Conservation (phyloP, 148 eudicot genomes). For the Chenopodium suecicum region DNA sequence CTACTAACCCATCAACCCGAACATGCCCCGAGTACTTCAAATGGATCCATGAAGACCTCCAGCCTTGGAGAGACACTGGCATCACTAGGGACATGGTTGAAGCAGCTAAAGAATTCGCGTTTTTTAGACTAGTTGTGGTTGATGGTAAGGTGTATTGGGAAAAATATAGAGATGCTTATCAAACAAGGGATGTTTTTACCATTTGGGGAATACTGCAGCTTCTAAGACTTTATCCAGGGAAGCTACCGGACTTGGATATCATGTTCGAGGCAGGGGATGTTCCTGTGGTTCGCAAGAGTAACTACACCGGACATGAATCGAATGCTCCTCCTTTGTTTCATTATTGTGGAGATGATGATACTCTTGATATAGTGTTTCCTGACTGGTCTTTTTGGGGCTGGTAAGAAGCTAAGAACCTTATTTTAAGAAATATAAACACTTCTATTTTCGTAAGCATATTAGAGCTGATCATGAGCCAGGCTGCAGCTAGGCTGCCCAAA, state of each 20-base stretch:
- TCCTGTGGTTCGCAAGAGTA: constrained; percentile 39
- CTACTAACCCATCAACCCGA: constrained; percentile 12
- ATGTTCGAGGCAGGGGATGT: constrained; percentile 66
- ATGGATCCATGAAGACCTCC: constrained; percentile 55
- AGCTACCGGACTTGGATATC: constrained; percentile 62
- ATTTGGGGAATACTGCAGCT: constrained; percentile 67
- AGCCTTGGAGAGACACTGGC: constrained; percentile 41
- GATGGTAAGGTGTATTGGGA: constrained; percentile 44
- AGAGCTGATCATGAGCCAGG: background rate
- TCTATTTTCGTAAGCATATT: background rate
- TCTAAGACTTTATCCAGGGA: constrained; percentile 57
- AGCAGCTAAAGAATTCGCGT: constrained; percentile 25
- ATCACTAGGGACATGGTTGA: constrained; percentile 49
- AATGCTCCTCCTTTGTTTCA: constrained; percentile 54
- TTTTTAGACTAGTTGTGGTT: constrained; percentile 39
- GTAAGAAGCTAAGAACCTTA: constrained; percentile 29
- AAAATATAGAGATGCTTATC: constrained; percentile 38
- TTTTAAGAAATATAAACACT: no score
- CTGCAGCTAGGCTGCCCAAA: background rate
- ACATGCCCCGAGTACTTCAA: constrained; percentile 48
- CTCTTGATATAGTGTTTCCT: constrained; percentile 62
- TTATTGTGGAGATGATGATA: constrained; percentile 51
- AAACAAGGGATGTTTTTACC: constrained; percentile 57
- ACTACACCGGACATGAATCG: constrained; percentile 28
- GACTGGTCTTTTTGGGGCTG: constrained; percentile 91